Percentiles rank a stretch among this genome's conserved stretches.
These are phyloP conservation scores for Solanum appendiculatum DNA, from an alignment of 257 asterid species.

Conservation along the genomic window DNA sequence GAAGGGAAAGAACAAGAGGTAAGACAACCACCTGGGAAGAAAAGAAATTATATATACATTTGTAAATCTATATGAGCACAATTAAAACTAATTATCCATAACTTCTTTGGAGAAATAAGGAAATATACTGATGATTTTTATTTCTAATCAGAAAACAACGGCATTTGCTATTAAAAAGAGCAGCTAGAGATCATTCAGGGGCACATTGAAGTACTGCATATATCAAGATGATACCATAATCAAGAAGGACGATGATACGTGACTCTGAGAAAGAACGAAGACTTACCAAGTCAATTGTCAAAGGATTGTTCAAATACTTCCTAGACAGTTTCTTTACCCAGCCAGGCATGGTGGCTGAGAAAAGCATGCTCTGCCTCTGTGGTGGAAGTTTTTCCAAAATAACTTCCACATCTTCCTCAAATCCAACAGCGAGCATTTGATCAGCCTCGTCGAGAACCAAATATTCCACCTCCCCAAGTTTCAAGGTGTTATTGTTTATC, in stretches of 20 bases:
- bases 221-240: neutral
- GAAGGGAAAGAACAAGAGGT: neutral
- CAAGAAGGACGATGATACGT: neutral
- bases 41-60: neutral
- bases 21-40: neutral
- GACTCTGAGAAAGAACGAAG: neutral
- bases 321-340: slow-evolving; percentile 92
- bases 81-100: neutral
- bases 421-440: slow-evolving; percentile 99
- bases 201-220: neutral
- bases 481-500: slow-evolving; percentile 47
- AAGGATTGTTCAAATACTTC: slow-evolving; percentile 62
- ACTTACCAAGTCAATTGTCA: slow-evolving; percentile 82
- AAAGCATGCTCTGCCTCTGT: slow-evolving; percentile 95
- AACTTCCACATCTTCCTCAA: slow-evolving; percentile 88
- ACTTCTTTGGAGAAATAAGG: neutral
- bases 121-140: neutral
- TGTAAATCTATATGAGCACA: neutral
- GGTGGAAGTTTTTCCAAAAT: slow-evolving; percentile 69
- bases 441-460: slow-evolving; percentile 98
- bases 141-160: neutral
- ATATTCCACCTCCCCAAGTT: slow-evolving; percentile 75
- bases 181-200: neutral
- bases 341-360: slow-evolving; percentile 97
- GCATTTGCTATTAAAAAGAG: neutral